A percentile compares a stretch with the other conserved stretches of the same genome.
These are phyloP conservation scores for Medicago arabica DNA, from an alignment of 306 rosid species.

Conservation along the genomic window DNA sequence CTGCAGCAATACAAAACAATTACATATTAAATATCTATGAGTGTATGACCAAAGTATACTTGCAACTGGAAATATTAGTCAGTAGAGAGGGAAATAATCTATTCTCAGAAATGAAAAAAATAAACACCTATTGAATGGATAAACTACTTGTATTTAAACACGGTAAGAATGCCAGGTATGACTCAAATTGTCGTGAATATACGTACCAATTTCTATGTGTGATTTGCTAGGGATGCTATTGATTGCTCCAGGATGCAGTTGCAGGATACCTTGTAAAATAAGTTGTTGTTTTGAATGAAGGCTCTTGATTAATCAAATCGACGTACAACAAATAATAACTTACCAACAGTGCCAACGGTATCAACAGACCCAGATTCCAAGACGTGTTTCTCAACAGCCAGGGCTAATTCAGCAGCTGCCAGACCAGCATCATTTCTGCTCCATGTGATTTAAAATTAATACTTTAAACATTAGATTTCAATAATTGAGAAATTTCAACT, in stretches of 20 bases:
- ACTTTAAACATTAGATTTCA: conserved; percentile 25
- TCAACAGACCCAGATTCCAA: conserved; percentile 89
- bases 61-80: conserved; percentile 22
- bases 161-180: conserved; percentile 16
- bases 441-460: conserved; percentile 42
- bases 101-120: neutral
- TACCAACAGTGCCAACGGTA: conserved; percentile 95
- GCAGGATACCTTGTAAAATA: conserved; percentile 73
- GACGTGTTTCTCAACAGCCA: conserved; percentile 89
- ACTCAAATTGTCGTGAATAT: conserved; percentile 22
- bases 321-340: conserved; percentile 36
- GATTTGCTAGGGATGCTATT: conserved; percentile 97
- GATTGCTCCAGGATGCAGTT: conserved; percentile 94
- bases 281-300: conserved; percentile 26
- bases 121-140: conserved; percentile 22
- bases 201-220: conserved; percentile 85
- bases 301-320: neutral
- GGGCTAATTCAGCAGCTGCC: conserved; percentile 91
- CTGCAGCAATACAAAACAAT: conserved; percentile 50
- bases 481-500: conserved; percentile 18
- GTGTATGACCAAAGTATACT: conserved; percentile 6
- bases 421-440: conserved; percentile 94
- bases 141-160: conserved; percentile 34
- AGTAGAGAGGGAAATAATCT: neutral
- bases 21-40: conserved; percentile 12